Percentiles rank a stretch among this genome's conserved stretches.
Evolutionary conservation across 371 early-diverging fungal genomes (phyloP).

Genomic region (Mortierella sp.): DNA sequence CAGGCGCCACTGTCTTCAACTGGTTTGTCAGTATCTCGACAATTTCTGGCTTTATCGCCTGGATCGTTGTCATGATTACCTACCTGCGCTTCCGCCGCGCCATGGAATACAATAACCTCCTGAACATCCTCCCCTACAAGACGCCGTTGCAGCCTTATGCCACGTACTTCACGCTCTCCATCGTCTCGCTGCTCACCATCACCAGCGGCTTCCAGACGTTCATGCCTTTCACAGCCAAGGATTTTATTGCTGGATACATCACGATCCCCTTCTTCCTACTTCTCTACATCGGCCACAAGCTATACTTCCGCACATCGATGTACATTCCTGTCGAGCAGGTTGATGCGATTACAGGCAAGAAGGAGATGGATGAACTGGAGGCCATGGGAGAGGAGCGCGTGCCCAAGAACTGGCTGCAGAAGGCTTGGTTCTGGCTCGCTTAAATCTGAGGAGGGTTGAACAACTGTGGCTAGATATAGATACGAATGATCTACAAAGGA

Average conservation of each 20-base stretch:
- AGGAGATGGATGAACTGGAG: constrained; percentile 39
- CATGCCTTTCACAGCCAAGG: constrained; percentile 29
- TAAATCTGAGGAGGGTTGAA: constrained; percentile 12
- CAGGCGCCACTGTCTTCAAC: constrained; percentile 77
- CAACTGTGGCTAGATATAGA: too few relatives aligned
- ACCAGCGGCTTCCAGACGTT: constrained; percentile 65
- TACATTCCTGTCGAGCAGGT: constrained; percentile 27
- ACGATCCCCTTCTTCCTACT: constrained; percentile 63
- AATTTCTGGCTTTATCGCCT: constrained; percentile 82
- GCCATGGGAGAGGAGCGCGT: constrained; percentile 34
- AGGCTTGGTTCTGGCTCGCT: constrained; percentile 29
- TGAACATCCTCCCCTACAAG: constrained; percentile 76
- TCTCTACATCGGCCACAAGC: constrained; percentile 66
- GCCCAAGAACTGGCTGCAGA: constrained; percentile 26
- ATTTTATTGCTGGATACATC: constrained; percentile 62
- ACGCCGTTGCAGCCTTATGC: constrained; percentile 78
- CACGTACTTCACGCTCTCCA: constrained; percentile 69
- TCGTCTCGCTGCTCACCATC: constrained; percentile 69
- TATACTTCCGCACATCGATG: constrained; percentile 27
- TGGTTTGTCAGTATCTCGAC: constrained; percentile 79
- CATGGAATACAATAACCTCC: constrained; percentile 56
- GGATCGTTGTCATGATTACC: constrained; percentile 81
- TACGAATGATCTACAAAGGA: too few relatives aligned
- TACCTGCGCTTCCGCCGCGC: constrained; percentile 89
- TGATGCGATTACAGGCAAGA: constrained; percentile 27